Evolutionary conservation across 371 early-diverging fungal genomes (phyloP).

Genomic region (Mortierella sp.): DNA sequence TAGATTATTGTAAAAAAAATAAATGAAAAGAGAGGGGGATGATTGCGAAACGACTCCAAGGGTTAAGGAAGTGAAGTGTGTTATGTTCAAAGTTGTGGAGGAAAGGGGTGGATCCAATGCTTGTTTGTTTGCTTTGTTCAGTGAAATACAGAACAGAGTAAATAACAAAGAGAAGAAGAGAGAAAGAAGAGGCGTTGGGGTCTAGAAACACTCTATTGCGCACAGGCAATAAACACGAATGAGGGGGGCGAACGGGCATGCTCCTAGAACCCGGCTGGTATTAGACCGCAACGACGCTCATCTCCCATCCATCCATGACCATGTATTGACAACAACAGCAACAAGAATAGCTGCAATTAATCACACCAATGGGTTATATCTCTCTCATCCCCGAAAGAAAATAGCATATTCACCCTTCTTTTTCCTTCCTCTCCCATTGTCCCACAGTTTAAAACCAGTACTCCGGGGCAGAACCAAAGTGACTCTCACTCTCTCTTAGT

Average conservation of each 20-base stretch:
- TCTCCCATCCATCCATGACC: no score
- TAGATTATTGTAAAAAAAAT: background rate
- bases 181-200: background rate
- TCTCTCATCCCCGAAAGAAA: no score
- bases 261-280: background rate
- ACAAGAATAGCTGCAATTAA: no score
- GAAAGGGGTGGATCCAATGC: background rate
- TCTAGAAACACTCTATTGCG: background rate
- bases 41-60: background rate
- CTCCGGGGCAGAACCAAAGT: slow-evolving; percentile 2
- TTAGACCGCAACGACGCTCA: background rate
- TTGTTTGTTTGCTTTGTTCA: background rate
- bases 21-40: background rate
- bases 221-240: background rate
- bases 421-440: background rate
- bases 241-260: background rate
- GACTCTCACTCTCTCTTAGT: no score
- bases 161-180: no score
- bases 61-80: background rate
- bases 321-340: no score
- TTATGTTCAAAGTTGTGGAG: background rate
- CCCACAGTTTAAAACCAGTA: background rate
- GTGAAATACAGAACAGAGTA: no score
- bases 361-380: no score
- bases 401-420: no score